Evolutionary conservation across 192 early-diverging fungal species (phyloP).

Genomic region (Chytriomyces sp.): DNA sequence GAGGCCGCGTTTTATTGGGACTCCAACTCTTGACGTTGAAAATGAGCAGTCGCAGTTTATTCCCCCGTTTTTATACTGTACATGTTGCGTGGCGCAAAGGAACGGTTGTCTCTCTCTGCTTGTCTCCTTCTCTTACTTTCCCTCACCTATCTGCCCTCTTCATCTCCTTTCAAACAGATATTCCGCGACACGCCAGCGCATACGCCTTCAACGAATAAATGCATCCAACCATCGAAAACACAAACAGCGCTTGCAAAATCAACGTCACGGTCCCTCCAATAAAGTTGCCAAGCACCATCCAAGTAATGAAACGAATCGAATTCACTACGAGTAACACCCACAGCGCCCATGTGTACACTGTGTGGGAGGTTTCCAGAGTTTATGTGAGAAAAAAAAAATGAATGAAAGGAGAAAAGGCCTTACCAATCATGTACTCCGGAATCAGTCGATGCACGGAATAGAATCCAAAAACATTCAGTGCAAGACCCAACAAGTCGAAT

Average conservation of each 20-base stretch:
- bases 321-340: slow-evolving; percentile 12
- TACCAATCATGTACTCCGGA: slow-evolving; percentile 27
- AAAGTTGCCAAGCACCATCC: not conserved
- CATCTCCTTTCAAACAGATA: slow-evolving; percentile 1
- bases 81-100: too few relatives aligned
- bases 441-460: slow-evolving; percentile 21
- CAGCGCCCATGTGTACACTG: slow-evolving; percentile 13
- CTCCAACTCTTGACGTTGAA: too few relatives aligned
- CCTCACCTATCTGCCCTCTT: not conserved
- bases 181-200: slow-evolving; percentile 20
- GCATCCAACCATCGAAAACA: slow-evolving; percentile 17
- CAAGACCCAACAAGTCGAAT: slow-evolving; percentile 3
- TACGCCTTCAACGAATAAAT: slow-evolving; percentile 14
- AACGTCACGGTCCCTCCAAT: not conserved
- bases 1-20: too few relatives aligned
- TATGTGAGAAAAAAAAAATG: not conserved
- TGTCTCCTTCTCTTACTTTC: too few relatives aligned
- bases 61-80: too few relatives aligned
- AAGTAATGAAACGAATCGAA: slow-evolving; percentile 16
- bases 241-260: slow-evolving; percentile 17
- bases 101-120: too few relatives aligned
- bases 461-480: slow-evolving; percentile 24
- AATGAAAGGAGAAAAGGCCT: not conserved
- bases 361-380: too few relatives aligned
- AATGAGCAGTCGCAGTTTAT: too few relatives aligned